These are phyloP conservation scores for Rhizopogon rudus DNA, from an alignment of 768 basidiomycete species.

Conservation along the genomic window DNA sequence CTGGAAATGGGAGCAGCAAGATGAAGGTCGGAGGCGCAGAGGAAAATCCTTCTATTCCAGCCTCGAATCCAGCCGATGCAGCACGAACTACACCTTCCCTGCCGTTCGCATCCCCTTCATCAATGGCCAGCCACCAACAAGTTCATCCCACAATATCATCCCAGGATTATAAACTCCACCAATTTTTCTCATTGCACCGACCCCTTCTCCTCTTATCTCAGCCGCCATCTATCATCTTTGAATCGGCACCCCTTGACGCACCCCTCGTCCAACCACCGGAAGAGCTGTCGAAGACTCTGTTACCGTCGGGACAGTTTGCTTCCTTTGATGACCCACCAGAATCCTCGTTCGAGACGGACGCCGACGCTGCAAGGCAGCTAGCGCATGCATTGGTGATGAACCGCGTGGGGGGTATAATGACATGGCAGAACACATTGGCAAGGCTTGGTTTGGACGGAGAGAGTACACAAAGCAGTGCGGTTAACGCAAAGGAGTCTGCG, in stretches of 20 bases:
- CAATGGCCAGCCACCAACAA: conserved; percentile 11
- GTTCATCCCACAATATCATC: conserved; percentile 55
- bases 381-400: conserved; percentile 68
- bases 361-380: conserved; percentile 77
- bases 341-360: conserved; percentile 64
- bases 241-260: conserved; percentile 19
- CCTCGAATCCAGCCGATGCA: conserved; percentile 8
- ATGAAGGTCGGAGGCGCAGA: conserved; percentile 18
- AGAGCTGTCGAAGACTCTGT: conserved; percentile 22
- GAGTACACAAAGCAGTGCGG: conserved; percentile 44
- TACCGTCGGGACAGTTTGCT: conserved; percentile 18
- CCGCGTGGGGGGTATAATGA: conserved; percentile 51
- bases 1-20: conserved; percentile 8
- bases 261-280: conserved; percentile 14
- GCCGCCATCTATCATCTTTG: conserved; percentile 53
- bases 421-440: conserved; percentile 68
- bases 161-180: conserved; percentile 74
- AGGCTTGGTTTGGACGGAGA: conserved; percentile 57
- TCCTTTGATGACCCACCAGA: conserved; percentile 41
- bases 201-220: conserved; percentile 69
- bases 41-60: conserved; percentile 19
- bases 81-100: conserved; percentile 16
- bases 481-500: conserved; percentile 48
- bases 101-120: conserved; percentile 9
- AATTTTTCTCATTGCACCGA: conserved; percentile 80